These are phyloP conservation scores for Ophiosphaerella korrae DNA, from an alignment of 2,329 filamentous ascomycete species.

Conservation along the genomic window DNA sequence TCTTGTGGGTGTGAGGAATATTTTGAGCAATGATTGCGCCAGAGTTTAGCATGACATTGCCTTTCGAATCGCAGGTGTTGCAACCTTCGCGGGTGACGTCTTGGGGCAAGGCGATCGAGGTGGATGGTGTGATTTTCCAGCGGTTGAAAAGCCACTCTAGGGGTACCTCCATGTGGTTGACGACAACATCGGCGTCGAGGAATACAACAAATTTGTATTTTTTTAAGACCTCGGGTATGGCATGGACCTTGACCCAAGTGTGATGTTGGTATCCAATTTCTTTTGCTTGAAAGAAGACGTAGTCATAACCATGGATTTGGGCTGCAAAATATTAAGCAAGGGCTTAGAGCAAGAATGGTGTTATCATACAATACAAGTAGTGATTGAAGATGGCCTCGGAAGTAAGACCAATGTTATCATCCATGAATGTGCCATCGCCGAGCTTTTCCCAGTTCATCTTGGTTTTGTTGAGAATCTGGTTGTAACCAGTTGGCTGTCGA, in stretches of 20 bases:
- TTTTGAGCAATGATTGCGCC: constrained; percentile 47
- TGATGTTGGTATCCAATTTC: constrained; percentile 39
- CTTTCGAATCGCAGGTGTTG: constrained; percentile 42
- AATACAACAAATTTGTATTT: constrained; percentile 51
- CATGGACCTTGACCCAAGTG: constrained; percentile 53
- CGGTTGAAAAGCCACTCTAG: constrained; percentile 56
- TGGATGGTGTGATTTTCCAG: constrained; percentile 49
- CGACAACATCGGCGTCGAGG: constrained; percentile 52
- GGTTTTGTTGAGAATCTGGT: neutral
- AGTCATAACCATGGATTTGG: constrained; percentile 52
- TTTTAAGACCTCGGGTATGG: constrained; percentile 45
- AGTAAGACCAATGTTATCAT: neutral
- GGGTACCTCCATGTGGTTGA: constrained; percentile 50
- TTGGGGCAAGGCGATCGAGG: constrained; percentile 48
- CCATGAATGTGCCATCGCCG: neutral
- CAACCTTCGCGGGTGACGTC: constrained; percentile 34
- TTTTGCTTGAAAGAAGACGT: constrained; percentile 47
- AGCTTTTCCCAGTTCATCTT: neutral
- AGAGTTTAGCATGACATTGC: constrained; percentile 42
- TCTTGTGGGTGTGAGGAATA: constrained; percentile 19
- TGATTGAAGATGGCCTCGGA: neutral
- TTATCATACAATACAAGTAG: neutral
- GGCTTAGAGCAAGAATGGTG: constrained; percentile 27
- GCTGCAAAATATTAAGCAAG: constrained; percentile 41
- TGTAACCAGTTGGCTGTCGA: neutral